Percentiles rank a stretch among this genome's conserved stretches.
phyloP scores from a whole-genome alignment of 148 eudicot species.

The Heliamphora exappendiculata region DNA sequence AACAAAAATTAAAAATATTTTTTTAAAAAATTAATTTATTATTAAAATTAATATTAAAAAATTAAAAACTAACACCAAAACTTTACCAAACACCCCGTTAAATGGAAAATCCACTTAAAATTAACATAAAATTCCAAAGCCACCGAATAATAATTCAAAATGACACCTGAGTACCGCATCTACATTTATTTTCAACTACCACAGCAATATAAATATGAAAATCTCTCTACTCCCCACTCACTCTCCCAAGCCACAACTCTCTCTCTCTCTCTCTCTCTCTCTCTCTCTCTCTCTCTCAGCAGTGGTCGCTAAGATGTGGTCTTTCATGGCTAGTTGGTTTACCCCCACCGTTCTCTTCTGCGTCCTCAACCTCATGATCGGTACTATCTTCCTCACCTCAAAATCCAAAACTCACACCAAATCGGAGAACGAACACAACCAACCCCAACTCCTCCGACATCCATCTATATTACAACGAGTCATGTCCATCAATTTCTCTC shows the following conservation, averaged over 20 bases:
- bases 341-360: slow-evolving; percentile 59
- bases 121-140: no score
- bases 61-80: no score
- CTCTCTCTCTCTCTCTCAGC: not conserved
- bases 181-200: no score
- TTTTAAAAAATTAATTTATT: no score
- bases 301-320: slow-evolving; percentile 3
- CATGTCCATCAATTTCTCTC: slow-evolving; percentile 25
- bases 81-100: no score
- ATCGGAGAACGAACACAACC: not conserved
- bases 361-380: slow-evolving; percentile 50
- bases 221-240: not conserved
- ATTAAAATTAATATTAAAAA: no score
- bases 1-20: no score
- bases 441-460: slow-evolving; percentile 20
- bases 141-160: no score
- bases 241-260: not conserved
- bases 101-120: no score
- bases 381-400: slow-evolving; percentile 34
- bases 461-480: slow-evolving; percentile 54
- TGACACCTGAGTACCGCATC: no score
- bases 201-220: no score
- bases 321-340: slow-evolving; percentile 40
- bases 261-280: not conserved
- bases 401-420: slow-evolving; percentile 13